Percentiles rank a stretch among this genome's conserved stretches.
Conservation (phyloP, 225 moss, liverwort and hornwort species). For the Marchantia polymorpha region DNA sequence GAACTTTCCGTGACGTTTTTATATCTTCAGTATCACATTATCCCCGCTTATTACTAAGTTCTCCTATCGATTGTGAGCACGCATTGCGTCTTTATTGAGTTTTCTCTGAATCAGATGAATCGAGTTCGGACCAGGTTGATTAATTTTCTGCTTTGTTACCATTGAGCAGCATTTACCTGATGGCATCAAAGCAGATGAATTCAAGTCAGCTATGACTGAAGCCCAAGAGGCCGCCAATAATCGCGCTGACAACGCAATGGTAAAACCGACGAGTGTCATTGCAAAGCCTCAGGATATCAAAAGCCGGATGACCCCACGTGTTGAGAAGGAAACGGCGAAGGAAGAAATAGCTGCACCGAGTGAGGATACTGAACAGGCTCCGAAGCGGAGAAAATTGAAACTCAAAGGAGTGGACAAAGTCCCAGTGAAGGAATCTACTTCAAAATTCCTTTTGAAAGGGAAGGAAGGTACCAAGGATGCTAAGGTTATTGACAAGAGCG, state of each 20-base stretch:
- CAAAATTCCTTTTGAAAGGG: conserved; percentile 32
- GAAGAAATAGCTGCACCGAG: conserved; percentile 52
- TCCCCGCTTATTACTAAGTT: no score
- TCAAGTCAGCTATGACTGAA: conserved; percentile 34
- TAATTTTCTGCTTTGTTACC: background rate
- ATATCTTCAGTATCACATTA: background rate
- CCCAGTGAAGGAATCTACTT: conserved; percentile 38
- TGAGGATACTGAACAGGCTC: conserved; percentile 62
- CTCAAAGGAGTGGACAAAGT: conserved; percentile 47
- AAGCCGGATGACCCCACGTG: conserved; percentile 23
- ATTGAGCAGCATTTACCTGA: conserved; percentile 26
- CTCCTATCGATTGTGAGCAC: background rate
- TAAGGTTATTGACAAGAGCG: conserved; percentile 32
- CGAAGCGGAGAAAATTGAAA: conserved; percentile 68
- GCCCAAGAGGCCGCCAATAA: conserved; percentile 28
- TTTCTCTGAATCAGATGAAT: no score
- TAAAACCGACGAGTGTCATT: conserved; percentile 23
- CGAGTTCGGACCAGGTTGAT: background rate
- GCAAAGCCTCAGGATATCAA: conserved; percentile 25
- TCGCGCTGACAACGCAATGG: conserved; percentile 12
- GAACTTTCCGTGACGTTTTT: background rate
- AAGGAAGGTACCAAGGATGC: conserved; percentile 45
- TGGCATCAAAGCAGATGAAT: conserved; percentile 27
- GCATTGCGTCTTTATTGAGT: background rate
- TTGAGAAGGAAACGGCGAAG: conserved; percentile 34